A percentile compares a stretch with the other conserved stretches of the same genome.
Conservation (phyloP, 2,329 filamentous ascomycete genomes). For the Xylariaceae sp. region DNA sequence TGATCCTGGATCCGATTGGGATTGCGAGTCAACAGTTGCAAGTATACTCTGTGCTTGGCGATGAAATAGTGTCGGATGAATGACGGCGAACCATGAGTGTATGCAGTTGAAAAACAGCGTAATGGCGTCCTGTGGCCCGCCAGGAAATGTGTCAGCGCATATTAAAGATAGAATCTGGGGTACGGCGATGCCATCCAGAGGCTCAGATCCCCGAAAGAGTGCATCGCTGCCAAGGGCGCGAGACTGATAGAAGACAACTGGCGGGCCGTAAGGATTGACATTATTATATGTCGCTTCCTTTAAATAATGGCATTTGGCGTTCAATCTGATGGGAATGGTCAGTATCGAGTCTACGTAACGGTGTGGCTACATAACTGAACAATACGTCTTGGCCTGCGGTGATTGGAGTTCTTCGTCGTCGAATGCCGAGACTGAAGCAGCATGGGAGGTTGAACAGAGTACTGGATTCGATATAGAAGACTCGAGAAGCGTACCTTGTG, state of each 20-base stretch:
- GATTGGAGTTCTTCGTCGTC: too few species aligned
- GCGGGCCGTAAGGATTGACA: conserved; percentile 19
- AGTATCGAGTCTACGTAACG: conserved; percentile 4
- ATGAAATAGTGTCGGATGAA: conserved; percentile 38
- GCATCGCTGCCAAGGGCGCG: conserved; percentile 25
- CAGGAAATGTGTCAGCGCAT: conserved; percentile 25
- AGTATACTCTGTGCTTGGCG: conserved; percentile 26
- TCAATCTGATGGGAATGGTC: conserved; percentile 23
- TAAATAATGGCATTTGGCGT: conserved; percentile 32
- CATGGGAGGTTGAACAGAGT: too few species aligned
- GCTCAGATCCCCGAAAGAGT: conserved; percentile 26
- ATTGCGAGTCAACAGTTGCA: conserved; percentile 16
- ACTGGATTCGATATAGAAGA: too few species aligned
- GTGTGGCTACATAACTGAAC: too few species aligned
- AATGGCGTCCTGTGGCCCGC: conserved; percentile 26
- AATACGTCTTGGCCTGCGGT: too few species aligned
- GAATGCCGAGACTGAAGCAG: too few species aligned
- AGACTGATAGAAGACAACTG: conserved; percentile 29
- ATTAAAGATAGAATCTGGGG: conserved; percentile 38
- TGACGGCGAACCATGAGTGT: conserved; percentile 39
- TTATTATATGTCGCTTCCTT: conserved; percentile 25
- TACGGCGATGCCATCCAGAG: conserved; percentile 33
- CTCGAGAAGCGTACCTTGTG: conserved; percentile 23
- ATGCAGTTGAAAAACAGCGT: conserved; percentile 38
- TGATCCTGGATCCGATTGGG: conserved; percentile 16